Percentiles rank a stretch among this genome's conserved stretches.
These are phyloP conservation scores for Trypanosoma scelopori DNA, from an alignment of 208 protist genomes.

Conservation along the genomic window DNA sequence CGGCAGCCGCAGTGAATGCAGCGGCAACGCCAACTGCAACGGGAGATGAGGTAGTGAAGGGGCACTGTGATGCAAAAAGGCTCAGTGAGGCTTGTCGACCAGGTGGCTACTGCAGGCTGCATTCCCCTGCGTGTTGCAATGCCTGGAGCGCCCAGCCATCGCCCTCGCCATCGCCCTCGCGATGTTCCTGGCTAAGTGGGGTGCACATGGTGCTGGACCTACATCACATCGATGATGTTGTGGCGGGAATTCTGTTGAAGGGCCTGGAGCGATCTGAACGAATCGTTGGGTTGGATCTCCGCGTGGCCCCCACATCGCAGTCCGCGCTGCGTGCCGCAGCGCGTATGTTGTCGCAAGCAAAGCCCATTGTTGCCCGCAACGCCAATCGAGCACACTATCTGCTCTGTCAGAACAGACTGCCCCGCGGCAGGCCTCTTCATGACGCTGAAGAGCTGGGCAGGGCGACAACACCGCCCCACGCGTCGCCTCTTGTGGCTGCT, in stretches of 20 bases:
- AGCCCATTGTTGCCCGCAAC: slow-evolving; percentile 20
- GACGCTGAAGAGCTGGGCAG: not conserved
- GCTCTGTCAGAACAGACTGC: not conserved
- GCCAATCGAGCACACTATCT: slow-evolving; percentile 10
- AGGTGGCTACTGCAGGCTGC: slow-evolving; percentile 3
- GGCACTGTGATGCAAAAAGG: not conserved
- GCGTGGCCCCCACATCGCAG: slow-evolving; percentile 22
- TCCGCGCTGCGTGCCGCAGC: slow-evolving; percentile 8
- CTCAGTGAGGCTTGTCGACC: not conserved
- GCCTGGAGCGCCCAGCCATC: not conserved
- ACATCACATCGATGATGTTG: slow-evolving; percentile 32
- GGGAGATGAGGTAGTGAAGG: not conserved
- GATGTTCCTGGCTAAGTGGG: slow-evolving; percentile 6
- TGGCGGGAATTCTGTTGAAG: slow-evolving; percentile 25
- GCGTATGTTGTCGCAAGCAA: slow-evolving; percentile 18
- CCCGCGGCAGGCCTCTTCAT: not conserved
- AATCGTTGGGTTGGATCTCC: slow-evolving; percentile 24
- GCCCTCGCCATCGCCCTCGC: not conserved
- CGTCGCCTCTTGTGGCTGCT: not conserved
- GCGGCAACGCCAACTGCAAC: not conserved
- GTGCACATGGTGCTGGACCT: slow-evolving; percentile 30
- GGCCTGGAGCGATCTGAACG: slow-evolving; percentile 30
- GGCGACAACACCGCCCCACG: not conserved
- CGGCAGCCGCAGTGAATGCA: not conserved
- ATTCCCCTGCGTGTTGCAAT: not conserved